Evolutionary conservation across 1,284 basidiomycete species (phyloP).

Genomic region (Irpex rosettiformis): DNA sequence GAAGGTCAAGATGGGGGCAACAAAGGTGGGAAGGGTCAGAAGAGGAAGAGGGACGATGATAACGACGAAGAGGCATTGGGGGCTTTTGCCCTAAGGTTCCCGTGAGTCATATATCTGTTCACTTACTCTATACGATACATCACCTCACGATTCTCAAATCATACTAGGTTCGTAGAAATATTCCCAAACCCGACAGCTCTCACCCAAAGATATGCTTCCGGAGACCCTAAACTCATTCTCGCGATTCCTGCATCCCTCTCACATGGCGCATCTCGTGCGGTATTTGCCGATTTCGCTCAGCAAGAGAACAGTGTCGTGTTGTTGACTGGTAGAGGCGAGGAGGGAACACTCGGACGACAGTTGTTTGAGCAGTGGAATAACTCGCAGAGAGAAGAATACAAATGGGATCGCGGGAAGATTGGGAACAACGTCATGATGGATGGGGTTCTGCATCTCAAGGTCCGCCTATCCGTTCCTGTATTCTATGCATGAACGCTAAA

Average conservation of each 20-base stretch:
- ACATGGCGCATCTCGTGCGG: conserved; percentile 83
- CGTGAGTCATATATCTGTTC: no score
- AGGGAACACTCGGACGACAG: conserved; percentile 74
- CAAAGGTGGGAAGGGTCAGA: conserved; percentile 44
- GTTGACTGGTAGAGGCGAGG: conserved; percentile 76
- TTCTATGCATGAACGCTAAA: neutral
- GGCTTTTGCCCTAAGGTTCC: conserved; percentile 73
- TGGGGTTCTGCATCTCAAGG: conserved; percentile 62
- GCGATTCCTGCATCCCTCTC: conserved; percentile 92
- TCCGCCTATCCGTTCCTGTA: conserved; percentile 29
- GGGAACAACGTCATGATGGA: conserved; percentile 82
- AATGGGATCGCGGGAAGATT: conserved; percentile 87
- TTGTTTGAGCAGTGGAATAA: conserved; percentile 88
- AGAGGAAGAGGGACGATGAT: conserved; percentile 59
- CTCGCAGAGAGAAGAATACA: conserved; percentile 71
- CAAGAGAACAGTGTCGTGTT: conserved; percentile 83
- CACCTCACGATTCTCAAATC: no score
- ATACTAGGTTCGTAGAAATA: conserved; percentile 86
- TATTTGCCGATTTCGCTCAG: conserved; percentile 85
- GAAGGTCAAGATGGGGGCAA: conserved; percentile 54
- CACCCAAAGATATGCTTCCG: conserved; percentile 77
- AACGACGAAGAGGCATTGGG: conserved; percentile 76
- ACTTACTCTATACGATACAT: no score
- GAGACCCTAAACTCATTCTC: conserved; percentile 89
- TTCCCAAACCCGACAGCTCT: conserved; percentile 83